Base-by-base conservation (phyloP, 371 early-diverging fungal genomes). In the Syncephalis plumigaleata region DNA sequence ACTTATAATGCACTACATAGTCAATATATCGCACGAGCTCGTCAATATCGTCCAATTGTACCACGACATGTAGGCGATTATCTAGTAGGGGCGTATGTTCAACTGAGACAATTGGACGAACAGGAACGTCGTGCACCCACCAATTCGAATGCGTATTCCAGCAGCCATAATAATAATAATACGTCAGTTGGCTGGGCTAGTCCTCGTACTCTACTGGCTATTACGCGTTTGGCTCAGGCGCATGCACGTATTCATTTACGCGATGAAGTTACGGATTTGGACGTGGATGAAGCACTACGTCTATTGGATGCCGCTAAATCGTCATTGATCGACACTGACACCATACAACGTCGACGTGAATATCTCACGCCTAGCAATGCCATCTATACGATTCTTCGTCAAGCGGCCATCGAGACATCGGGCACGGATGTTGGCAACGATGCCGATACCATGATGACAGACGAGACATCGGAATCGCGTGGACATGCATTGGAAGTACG, bases 281-380 rank as follows among this genome's bases (percentile, higher is more conserved):
- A 99, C 68, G 91, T 98, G 17, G 85, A 92, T 48, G 98, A 99
- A 61, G 95, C 95, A 0, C 59, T 94, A 52, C 73, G 96, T 17
- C 62, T 99, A 49, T 75, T 98, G 55, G 88, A 93, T 59, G 83
- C 83, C 24, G 79, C 81, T 50, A 89, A 86, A 60, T 70, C 68
- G 31, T 67, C 74, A 21, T 57, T 73, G 51, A 31, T 31, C 11
- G 31, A 31, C 31, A 31, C 31, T 4, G 31, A 31, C 11, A 31
- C 31, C 31, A 31, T 31, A 11, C 31, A 31, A 7, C 31, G 31
- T 31, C 31, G 31, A 7, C 31, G 31, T 11, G 31, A 31, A 31
- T 31, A 31, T 11, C 31, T 31, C 11, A 31, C 31, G 31, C 31
- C 31, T 31, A 31, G 31, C 31, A 31, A 31, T 31, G 31, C 31